Evolutionary conservation across 2,329 filamentous ascomycete genomes (phyloP), one percentile per base, ranked within the genome.

Genomic region (Penicillium sp.): DNA sequence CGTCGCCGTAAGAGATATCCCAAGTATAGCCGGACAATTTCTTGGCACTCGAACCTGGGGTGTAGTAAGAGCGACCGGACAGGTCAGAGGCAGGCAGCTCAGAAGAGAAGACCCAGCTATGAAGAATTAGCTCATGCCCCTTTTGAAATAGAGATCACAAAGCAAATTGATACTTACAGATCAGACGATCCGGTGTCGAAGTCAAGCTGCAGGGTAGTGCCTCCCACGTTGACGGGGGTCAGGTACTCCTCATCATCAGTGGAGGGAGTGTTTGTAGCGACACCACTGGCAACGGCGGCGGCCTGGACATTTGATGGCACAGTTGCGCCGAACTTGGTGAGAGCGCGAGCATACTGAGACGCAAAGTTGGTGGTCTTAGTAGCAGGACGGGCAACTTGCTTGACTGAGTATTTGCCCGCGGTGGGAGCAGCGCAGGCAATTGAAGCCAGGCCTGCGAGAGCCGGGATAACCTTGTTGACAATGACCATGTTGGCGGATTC

Each of bases 111-210:
- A 85, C 88, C 83, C 83, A 95, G 49, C 84, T 86, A 55, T 33
- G 43, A 19, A 13, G 1, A 11, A 29, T 50, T 23, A 50, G 33
- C 16, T 14, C 3, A 0, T 16, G 3, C 13, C 13, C 4, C 23
- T 31, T 6, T 33, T 33, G 13, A 33, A 33, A 7, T 7, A 1
- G 7, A 33, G 4, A 7, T 4, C 3, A 14, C 5, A 14, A 33
- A 13, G 6, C 14, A 16, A 5, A 16, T 33, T 33, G 31, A 48
- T 27, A 8, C 14, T n/a, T 25, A 86, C 88, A 90, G 82, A 74
- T 89, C 87, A 43, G 86, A 80, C 60, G 80, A 88, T 61, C 80
- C 88, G 13, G 89, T 92, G 63, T 92, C 90, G 58, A 92, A 83
- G 69, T 91, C 88, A 57, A 92, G 71, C 57, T 85, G 81, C 61